phyloP scores from a whole-genome alignment of 176 grass and related monocot species.

The Oryza punctata region DNA sequence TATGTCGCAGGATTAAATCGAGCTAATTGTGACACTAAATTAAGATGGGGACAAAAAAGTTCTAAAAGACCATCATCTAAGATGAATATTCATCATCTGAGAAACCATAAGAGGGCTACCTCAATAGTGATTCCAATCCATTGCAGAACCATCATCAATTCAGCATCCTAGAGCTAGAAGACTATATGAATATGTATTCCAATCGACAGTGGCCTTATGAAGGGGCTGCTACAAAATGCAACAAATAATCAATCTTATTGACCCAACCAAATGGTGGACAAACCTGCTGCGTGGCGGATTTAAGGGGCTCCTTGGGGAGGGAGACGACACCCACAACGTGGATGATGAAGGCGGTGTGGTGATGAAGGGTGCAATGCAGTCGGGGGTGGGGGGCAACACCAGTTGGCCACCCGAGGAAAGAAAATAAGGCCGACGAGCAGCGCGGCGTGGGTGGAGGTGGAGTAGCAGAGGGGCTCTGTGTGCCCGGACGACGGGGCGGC shows the following conservation, averaged over 20 bases:
- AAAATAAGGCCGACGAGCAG: too few species aligned
- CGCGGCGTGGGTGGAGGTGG: too few species aligned
- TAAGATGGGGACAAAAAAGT: background rate
- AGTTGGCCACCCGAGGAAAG: too few species aligned
- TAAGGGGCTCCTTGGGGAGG: constrained; percentile 65
- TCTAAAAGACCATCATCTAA: background rate
- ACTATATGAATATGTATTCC: too few species aligned
- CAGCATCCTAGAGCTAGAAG: too few species aligned
- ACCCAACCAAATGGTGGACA: background rate
- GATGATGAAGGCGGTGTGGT: too few species aligned
- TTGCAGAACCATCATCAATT: background rate
- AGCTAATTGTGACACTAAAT: background rate
- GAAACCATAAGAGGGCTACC: background rate
- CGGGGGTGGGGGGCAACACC: too few species aligned
- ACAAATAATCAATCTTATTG: background rate
- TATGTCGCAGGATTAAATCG: background rate
- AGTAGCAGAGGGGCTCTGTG: too few species aligned
- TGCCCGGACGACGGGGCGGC: too few species aligned
- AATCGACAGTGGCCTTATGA: too few species aligned
- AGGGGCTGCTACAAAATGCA: too few species aligned
- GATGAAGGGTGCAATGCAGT: too few species aligned
- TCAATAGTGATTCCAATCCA: background rate
- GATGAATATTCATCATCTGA: background rate
- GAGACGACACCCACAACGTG: constrained; percentile 67
- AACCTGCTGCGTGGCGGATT: constrained; percentile 75